Conservation (phyloP, 345 rosid species). For the Euphorbia peplus region DNA sequence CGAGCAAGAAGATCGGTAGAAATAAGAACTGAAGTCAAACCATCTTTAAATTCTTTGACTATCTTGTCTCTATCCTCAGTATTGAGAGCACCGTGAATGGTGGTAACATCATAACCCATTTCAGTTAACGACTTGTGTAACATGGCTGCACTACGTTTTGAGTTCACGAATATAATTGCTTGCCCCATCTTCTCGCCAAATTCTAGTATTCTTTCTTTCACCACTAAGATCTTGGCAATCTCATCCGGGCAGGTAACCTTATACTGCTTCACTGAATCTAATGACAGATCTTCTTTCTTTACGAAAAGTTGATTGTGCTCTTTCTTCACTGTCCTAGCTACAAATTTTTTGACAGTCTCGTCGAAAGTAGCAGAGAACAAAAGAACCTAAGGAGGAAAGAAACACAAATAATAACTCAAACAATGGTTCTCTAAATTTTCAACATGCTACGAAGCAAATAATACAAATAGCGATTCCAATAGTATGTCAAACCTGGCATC, state of each 20-base stretch:
- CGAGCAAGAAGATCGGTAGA: conserved; percentile 88
- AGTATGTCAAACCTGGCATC: conserved; percentile 62
- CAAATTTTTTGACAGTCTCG: conserved; percentile 78
- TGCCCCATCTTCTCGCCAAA: conserved; percentile 80
- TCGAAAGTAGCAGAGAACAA: conserved; percentile 91
- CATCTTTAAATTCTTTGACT: conserved; percentile 82
- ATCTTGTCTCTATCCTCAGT: conserved; percentile 77
- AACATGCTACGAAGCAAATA: not conserved
- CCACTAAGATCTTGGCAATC: conserved; percentile 56
- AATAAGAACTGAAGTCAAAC: conserved; percentile 80
- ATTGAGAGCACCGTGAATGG: conserved; percentile 62
- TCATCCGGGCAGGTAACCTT: conserved; percentile 86
- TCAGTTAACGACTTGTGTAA: conserved; percentile 63
- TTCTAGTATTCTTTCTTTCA: conserved; percentile 83
- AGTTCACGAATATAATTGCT: conserved; percentile 70
- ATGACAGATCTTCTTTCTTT: conserved; percentile 79
- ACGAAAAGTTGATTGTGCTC: conserved; percentile 86
- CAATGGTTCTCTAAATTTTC: not conserved
- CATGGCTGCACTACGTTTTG: conserved; percentile 54
- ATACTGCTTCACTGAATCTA: conserved; percentile 87
- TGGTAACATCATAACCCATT: conserved; percentile 79
- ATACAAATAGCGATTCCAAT: conserved; percentile 6
- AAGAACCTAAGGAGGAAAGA: conserved; percentile 51
- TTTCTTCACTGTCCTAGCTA: conserved; percentile 43
- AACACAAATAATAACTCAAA: conserved; percentile 2